phyloP scores from a whole-genome alignment of 176 grass and related monocot genomes.

The sorghum (Sorghum bicolor) region Sorghum_bicolor_NCBIv3 NC_012879.2:57438001-57438500 shows the following conservation, averaged over 20 bases:
- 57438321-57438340: slow-evolving; percentile 62
- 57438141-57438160: neutral
- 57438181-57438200: neutral
- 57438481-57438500: neutral
- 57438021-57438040: neutral
- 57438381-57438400: slow-evolving; percentile 58
- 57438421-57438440: neutral
- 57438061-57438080: neutral
- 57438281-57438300: slow-evolving; percentile 67
- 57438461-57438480: neutral
- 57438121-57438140: slow-evolving; percentile 24
- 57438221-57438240: slow-evolving; percentile 59
- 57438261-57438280: slow-evolving; percentile 61
- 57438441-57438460: neutral
- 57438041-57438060: neutral
- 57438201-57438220: slow-evolving; percentile 29
- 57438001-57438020: neutral
- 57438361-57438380: slow-evolving; percentile 84
- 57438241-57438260: slow-evolving; percentile 71
- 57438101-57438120: slow-evolving; percentile 10
- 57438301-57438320: slow-evolving; percentile 65
- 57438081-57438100: neutral
- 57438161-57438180: slow-evolving; percentile 18
- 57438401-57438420: neutral
- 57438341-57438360: slow-evolving; percentile 56